Conservation (phyloP, 106 monocot genomes). For the Platanthera zijinensis region DNA sequence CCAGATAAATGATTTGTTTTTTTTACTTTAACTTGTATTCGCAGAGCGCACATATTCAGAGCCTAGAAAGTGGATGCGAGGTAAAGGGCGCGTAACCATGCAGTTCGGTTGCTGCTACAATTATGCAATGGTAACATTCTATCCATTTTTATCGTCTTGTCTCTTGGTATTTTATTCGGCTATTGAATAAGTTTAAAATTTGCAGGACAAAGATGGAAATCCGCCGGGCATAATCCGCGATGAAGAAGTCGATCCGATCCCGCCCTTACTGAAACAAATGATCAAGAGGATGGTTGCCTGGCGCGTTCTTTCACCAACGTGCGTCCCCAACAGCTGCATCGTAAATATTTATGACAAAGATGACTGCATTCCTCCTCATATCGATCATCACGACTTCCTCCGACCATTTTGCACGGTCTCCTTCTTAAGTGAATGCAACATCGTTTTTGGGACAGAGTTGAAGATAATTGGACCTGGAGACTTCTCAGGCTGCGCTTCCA, state of each 20-base stretch:
- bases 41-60: conserved; percentile 80
- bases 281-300: conserved; percentile 43
- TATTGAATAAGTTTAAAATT: background rate
- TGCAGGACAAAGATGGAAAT: conserved; percentile 45
- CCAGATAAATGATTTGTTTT: background rate
- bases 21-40: conserved; percentile 5
- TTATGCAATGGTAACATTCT: conserved; percentile 54
- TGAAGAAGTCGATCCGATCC: conserved; percentile 37
- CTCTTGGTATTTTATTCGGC: background rate
- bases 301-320: conserved; percentile 36
- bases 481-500: conserved; percentile 28
- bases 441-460: conserved; percentile 39
- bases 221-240: conserved; percentile 43
- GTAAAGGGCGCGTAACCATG: conserved; percentile 81
- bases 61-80: conserved; percentile 80
- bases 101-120: conserved; percentile 97
- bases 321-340: conserved; percentile 51
- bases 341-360: conserved; percentile 52
- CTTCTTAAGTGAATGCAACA: conserved; percentile 33
- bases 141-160: background rate
- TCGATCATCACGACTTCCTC: conserved; percentile 51
- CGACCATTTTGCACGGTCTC: conserved; percentile 55
- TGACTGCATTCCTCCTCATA: conserved; percentile 66
- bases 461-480: conserved; percentile 30
- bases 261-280: conserved; percentile 36